Conservation (phyloP, 257 asterid species). For the Ballota nigra region DNA sequence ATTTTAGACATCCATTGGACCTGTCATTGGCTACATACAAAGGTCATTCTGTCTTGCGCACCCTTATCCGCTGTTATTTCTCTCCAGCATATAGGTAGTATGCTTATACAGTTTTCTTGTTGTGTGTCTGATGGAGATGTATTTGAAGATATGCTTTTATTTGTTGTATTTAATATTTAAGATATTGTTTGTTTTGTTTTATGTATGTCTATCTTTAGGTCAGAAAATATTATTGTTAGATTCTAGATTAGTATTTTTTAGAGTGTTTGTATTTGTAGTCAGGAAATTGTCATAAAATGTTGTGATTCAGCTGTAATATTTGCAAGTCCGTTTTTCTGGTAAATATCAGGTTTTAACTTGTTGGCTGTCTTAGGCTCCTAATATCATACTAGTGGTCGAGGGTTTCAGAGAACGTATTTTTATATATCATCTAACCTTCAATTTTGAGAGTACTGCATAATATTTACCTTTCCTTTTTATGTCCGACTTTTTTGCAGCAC, state of each 20-base stretch:
- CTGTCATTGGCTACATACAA: slow-evolving; percentile 77
- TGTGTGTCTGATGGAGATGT: not conserved
- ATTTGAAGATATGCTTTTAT: no score
- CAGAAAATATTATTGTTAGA: no score
- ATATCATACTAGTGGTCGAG: not conserved
- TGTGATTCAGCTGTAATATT: slow-evolving; percentile 2
- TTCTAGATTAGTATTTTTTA: no score
- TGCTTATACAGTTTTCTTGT: not conserved
- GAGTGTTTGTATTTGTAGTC: not conserved
- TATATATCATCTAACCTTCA: not conserved
- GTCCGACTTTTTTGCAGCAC: slow-evolving; percentile 60
- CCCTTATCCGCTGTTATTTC: slow-evolving; percentile 93
- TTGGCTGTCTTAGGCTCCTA: not conserved
- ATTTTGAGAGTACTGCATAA: not conserved
- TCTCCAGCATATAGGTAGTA: slow-evolving; percentile 84
- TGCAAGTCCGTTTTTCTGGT: not conserved
- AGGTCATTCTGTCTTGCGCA: slow-evolving; percentile 84
- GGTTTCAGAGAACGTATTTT: not conserved
- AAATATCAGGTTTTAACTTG: not conserved
- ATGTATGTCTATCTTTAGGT: no score
- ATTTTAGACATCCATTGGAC: slow-evolving; percentile 51
- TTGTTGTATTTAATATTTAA: no score
- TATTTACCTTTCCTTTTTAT: slow-evolving; percentile 10
- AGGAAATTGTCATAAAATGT: not conserved
- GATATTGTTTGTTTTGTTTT: no score